Evolutionary conservation across 768 basidiomycete species (phyloP).

Genomic region (Serendipita sp.): DNA sequence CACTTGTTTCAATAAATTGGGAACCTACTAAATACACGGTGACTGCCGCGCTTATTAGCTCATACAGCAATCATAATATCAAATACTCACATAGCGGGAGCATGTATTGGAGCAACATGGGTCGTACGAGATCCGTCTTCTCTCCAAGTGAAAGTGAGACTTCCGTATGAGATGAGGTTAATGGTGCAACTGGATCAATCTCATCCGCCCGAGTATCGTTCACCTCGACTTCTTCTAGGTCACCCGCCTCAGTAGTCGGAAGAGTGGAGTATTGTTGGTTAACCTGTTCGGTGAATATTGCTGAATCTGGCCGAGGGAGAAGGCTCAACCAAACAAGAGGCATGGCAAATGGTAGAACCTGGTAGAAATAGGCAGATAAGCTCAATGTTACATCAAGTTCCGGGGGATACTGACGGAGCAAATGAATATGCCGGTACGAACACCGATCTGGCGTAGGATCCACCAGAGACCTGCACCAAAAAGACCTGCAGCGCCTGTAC

Average conservation of each 20-base stretch:
- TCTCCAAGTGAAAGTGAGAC: conserved; percentile 26
- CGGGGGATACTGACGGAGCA: conserved; percentile 43
- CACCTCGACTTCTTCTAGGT: conserved; percentile 16
- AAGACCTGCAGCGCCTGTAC: conserved; percentile 88
- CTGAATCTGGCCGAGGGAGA: conserved; percentile 49
- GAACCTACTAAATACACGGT: conserved; percentile 44
- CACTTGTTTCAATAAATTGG: not conserved
- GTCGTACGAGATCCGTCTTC: conserved; percentile 69
- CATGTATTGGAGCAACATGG: conserved; percentile 75
- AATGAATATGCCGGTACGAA: conserved; percentile 65
- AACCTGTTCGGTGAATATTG: conserved; percentile 18
- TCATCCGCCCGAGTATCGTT: conserved; percentile 14
- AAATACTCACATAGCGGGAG: conserved; percentile 65
- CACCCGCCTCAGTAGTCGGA: conserved; percentile 21
- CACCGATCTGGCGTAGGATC: conserved; percentile 74
- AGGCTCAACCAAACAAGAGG: conserved; percentile 64
- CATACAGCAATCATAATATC: not conserved
- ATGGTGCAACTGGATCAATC: conserved; percentile 32
- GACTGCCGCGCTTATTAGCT: conserved; percentile 23
- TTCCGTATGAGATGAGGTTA: conserved; percentile 29
- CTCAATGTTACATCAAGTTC: too few relatives aligned
- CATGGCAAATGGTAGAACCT: conserved; percentile 74
- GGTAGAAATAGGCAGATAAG: not conserved
- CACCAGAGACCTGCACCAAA: conserved; percentile 92
- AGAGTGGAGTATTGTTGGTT: conserved; percentile 19